phyloP scores from a whole-genome alignment of 164 flowering plant species.

The Echeveria elegans region DNA sequence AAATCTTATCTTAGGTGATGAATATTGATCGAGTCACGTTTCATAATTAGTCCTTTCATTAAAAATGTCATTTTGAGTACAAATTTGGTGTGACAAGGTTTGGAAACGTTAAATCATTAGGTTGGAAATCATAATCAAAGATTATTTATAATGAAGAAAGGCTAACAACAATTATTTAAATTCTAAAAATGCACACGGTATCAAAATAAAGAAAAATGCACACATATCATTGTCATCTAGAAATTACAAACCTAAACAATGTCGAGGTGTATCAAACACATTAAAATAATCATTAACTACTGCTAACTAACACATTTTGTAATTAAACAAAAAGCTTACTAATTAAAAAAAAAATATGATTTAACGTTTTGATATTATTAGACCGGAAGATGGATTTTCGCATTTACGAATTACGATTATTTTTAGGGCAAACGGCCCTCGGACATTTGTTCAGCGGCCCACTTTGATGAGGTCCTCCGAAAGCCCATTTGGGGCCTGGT shows the following conservation, averaged over 20 bases:
- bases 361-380: too few species aligned
- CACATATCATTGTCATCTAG: background rate
- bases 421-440: too few species aligned
- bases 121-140: background rate
- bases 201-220: background rate
- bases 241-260: background rate
- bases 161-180: background rate
- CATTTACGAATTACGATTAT: too few species aligned
- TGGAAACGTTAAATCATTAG: background rate
- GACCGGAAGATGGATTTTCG: too few species aligned
- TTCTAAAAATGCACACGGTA: background rate
- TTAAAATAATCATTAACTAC: too few species aligned
- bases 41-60: background rate
- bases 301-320: too few species aligned
- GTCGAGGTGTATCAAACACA: constrained; percentile 1
- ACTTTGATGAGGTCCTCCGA: too few species aligned
- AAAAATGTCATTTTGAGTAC: background rate
- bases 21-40: background rate
- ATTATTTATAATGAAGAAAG: background rate
- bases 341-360: too few species aligned
- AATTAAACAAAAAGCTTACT: too few species aligned
- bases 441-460: too few species aligned
- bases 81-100: background rate
- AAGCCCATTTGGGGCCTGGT: too few species aligned
- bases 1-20: background rate